These are phyloP conservation scores for Sarcodon aspratus DNA, from an alignment of 768 basidiomycete species.

Conservation along the genomic window DNA sequence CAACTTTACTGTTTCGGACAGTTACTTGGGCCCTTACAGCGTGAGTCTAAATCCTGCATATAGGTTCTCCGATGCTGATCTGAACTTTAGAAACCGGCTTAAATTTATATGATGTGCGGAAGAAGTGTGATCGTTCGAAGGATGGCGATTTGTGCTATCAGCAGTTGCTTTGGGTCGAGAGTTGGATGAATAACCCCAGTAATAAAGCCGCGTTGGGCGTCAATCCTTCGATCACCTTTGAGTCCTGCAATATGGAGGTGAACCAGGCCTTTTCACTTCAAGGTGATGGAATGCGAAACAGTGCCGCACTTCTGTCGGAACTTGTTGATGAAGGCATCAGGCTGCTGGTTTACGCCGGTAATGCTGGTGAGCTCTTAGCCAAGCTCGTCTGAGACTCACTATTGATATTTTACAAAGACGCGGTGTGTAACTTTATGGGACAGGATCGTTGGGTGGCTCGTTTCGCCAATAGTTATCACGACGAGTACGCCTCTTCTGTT, in stretches of 20 bases:
- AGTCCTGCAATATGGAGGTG: conserved; percentile 61
- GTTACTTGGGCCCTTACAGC: conserved; percentile 48
- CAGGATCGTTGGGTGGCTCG: conserved; percentile 67
- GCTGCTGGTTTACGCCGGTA: conserved; percentile 83
- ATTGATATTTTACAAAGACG: not conserved
- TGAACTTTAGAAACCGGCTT: conserved; percentile 32
- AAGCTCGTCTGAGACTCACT: conserved; percentile 27
- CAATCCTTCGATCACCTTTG: conserved; percentile 19
- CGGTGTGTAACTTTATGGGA: conserved; percentile 26
- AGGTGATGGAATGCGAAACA: conserved; percentile 84
- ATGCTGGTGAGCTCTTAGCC: conserved; percentile 77
- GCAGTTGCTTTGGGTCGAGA: conserved; percentile 38
- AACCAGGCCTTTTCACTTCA: conserved; percentile 73
- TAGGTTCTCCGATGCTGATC: conserved; percentile 1
- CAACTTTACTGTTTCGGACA: conserved; percentile 63
- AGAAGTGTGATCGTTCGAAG: conserved; percentile 30
- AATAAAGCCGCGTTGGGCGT: conserved; percentile 35
- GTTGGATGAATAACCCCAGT: conserved; percentile 36
- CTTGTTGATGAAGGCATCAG: conserved; percentile 76
- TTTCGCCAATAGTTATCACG: conserved; percentile 49
- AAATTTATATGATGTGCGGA: conserved; percentile 43
- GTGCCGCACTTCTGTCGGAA: conserved; percentile 65
- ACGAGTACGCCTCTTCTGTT: conserved; percentile 42
- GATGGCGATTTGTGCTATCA: conserved; percentile 24
- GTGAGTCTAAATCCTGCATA: conserved; percentile 21